Evolutionary conservation across 2,329 filamentous ascomycete species (phyloP).

Genomic region (Cercospora zeae-maydis): DNA sequence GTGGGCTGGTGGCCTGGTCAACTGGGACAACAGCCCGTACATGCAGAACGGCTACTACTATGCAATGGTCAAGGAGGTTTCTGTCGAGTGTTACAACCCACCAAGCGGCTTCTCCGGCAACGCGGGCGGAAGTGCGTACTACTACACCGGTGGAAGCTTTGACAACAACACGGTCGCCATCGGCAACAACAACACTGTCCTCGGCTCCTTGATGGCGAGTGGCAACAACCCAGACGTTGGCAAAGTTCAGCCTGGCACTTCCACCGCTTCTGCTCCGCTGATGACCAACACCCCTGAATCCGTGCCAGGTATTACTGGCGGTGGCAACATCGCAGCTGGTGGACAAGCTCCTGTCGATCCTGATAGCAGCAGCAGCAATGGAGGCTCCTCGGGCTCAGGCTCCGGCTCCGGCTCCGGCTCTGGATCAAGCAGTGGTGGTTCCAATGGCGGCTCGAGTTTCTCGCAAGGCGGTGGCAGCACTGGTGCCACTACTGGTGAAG

Average conservation of each 20-base stretch:
- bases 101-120: constrained; percentile 64
- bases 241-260: constrained; percentile 34
- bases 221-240: constrained; percentile 64
- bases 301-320: constrained; percentile 55
- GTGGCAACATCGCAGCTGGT: constrained; percentile 24
- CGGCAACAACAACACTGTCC: constrained; percentile 67
- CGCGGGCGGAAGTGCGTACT: constrained; percentile 63
- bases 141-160: constrained; percentile 61
- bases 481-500: constrained; percentile 28
- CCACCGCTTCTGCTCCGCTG: constrained; percentile 29
- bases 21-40: constrained; percentile 76
- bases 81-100: constrained; percentile 82
- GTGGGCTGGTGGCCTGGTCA: constrained; percentile 87
- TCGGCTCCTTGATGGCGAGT: constrained; percentile 76
- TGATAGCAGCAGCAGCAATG: constrained; percentile 37
- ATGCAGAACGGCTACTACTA: constrained; percentile 91
- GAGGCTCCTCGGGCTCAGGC: constrained; percentile 21
- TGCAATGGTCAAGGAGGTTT: constrained; percentile 70
- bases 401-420: constrained; percentile 14
- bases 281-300: constrained; percentile 40
- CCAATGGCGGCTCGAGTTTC: constrained; percentile 21
- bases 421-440: constrained; percentile 20
- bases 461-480: constrained; percentile 26
- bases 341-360: constrained; percentile 14
- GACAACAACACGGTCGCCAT: constrained; percentile 76